phyloP scores from a whole-genome alignment of 495 filamentous ascomycete genomes.

The Pyronema domesticum region DNA sequence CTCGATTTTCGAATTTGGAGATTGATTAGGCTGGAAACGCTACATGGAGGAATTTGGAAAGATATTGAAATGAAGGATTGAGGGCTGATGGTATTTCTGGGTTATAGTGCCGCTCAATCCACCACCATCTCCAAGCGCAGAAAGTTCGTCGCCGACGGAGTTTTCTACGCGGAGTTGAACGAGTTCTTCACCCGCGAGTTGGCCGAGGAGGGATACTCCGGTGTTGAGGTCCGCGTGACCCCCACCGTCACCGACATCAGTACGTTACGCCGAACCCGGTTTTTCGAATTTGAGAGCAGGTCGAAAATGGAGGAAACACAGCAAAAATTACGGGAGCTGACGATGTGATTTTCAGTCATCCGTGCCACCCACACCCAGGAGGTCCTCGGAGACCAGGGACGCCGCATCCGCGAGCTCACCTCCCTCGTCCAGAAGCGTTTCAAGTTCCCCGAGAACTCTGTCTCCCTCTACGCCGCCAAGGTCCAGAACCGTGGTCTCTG shows the following conservation, averaged over 20 bases:
- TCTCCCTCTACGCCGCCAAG: constrained; percentile 98
- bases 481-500: constrained; percentile 99
- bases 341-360: constrained; percentile 44
- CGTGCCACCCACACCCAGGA: constrained; percentile 99
- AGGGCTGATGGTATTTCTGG: constrained; percentile 6
- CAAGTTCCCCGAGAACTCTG: constrained; percentile 99
- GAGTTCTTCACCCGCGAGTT: constrained; percentile 99
- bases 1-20: constrained; percentile 2
- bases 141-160: constrained; percentile 99
- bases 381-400: constrained; percentile 97
- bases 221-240: constrained; percentile 98
- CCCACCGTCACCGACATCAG: constrained; percentile 99
- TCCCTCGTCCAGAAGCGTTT: constrained; percentile 99
- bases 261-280: constrained; percentile 27
- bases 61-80: constrained; percentile 1
- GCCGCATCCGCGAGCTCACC: constrained; percentile 98
- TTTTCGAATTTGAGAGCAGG: background rate
- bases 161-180: constrained; percentile 99
- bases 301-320: background rate
- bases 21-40: background rate
- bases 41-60: background rate
- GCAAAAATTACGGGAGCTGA: constrained; percentile 3
- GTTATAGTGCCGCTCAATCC: constrained; percentile 21
- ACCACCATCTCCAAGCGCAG: constrained; percentile 73
- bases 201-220: constrained; percentile 98